Base-by-base conservation (phyloP, 2,329 filamentous ascomycete species). In the Akanthomyces dipterigenus region DNA sequence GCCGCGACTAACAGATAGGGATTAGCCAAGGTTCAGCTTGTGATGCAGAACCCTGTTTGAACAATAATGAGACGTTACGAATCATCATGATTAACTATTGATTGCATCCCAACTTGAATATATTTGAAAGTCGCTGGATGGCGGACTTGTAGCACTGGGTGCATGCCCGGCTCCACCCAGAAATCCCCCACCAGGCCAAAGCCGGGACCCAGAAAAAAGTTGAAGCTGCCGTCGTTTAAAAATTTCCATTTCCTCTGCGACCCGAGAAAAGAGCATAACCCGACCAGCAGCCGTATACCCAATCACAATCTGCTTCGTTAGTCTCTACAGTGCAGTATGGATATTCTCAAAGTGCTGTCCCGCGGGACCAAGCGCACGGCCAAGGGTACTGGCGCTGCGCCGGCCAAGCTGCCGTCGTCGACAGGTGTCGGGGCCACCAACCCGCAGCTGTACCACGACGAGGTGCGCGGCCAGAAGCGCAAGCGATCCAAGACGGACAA, bases 281-380 rank as follows among this genome's bases (percentile, higher is more conserved):
- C 48, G 2, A 26, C 38, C 38, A 3, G 38, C 24, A 36, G n/a
- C n/a, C 24, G 31, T 36, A n/a, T 12, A 3, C 14, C 8, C 24
- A 6, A 1, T 42, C 12, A 8, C 5, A 34, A 6, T 34, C 9
- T 42, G 36, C 5, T 42, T 28, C 24, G 9, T 18, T 36, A 51
- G 24, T 8, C 5, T n/a, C n/a, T 36, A 24, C 45, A 20, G 34
- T 8, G 26, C 20, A 53, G 38, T 4, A 90, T 90, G 88, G 88
- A 92, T 74, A 86, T 91, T 60, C 78, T 91, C 69, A 90, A 87
- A 69, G 77, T 92, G 36, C 77, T 92, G 63, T 90, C 88, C 40
- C 82, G 88, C 55, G 88, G 88, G 62, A 86, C 85, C 3, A 90
- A 89, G 64, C 79, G 79, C 68, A 76, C 79, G 16, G 70, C 77